phyloP scores from a whole-genome alignment of 495 filamentous ascomycete species.

The Penicillium salamii region DNA sequence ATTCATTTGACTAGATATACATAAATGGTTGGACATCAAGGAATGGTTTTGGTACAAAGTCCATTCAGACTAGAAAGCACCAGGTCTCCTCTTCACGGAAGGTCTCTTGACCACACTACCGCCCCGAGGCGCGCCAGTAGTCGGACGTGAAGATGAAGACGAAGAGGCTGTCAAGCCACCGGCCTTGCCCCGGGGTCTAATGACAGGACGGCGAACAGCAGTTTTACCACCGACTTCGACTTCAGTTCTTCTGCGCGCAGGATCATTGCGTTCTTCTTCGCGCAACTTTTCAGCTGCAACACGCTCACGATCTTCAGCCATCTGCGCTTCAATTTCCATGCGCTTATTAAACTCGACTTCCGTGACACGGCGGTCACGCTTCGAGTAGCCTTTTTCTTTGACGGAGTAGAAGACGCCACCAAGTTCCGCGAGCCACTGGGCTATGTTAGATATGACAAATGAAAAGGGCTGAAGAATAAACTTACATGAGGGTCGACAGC shows the following conservation, averaged over 20 bases:
- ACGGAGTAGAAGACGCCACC: conserved; percentile 98
- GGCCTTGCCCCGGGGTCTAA: conserved; percentile 34
- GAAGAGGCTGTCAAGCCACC: conserved; percentile 43
- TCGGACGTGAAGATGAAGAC: conserved; percentile 47
- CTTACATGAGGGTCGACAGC: conserved; percentile 85
- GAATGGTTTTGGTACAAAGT: neutral
- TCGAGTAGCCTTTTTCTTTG: conserved; percentile 96
- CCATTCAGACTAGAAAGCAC: conserved; percentile 36
- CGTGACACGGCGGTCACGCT: conserved; percentile 80
- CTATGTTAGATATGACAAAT: neutral
- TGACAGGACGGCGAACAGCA: conserved; percentile 37
- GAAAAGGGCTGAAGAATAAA: neutral
- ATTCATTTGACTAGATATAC: conserved; percentile 8
- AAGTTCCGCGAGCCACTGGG: conserved; percentile 88
- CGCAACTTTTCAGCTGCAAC: conserved; percentile 56
- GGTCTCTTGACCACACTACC: conserved; percentile 62
- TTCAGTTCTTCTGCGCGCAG: conserved; percentile 33
- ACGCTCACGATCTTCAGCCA: conserved; percentile 80
- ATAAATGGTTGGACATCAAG: neutral
- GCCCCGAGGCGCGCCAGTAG: conserved; percentile 32
- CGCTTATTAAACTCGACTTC: conserved; percentile 93
- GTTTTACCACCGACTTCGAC: conserved; percentile 38
- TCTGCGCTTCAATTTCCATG: conserved; percentile 93
- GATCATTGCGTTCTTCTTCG: conserved; percentile 37
- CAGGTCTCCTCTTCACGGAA: conserved; percentile 49